Conservation (phyloP, 208 protist genomes). For the Trypanosoma brucei region DNA sequence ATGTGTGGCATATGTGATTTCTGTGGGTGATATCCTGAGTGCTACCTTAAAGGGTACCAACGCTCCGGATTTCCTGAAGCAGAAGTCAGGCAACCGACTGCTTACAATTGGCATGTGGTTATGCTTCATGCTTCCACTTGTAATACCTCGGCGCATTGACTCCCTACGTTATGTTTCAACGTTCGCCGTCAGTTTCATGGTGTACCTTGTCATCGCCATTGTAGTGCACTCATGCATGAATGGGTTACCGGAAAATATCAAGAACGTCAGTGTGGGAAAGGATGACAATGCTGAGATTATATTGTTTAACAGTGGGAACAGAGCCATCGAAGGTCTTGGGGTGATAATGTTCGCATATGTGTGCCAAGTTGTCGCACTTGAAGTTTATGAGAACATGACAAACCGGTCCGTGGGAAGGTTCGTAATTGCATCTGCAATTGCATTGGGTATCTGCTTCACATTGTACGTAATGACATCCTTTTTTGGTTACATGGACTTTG, state of each 20-base stretch:
- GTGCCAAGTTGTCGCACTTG: slow-evolving; percentile 48
- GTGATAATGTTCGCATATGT: slow-evolving; percentile 38
- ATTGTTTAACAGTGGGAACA: slow-evolving; percentile 11
- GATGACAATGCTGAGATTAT: slow-evolving; percentile 7
- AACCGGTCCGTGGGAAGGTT: slow-evolving; percentile 31
- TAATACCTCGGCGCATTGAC: slow-evolving; percentile 53
- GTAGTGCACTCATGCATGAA: slow-evolving; percentile 42
- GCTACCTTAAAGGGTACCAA: slow-evolving; percentile 26
- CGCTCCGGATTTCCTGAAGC: slow-evolving; percentile 18
- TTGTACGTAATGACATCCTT: slow-evolving; percentile 49
- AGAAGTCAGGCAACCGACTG: slow-evolving; percentile 31
- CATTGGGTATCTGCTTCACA: slow-evolving; percentile 38
- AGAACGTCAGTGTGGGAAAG: background rate
- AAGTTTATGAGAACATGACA: slow-evolving; percentile 39
- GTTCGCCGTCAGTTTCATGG: slow-evolving; percentile 44
- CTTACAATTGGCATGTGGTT: slow-evolving; percentile 46
- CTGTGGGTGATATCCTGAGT: slow-evolving; percentile 36
- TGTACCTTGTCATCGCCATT: slow-evolving; percentile 53
- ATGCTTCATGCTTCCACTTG: slow-evolving; percentile 59
- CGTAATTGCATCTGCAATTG: slow-evolving; percentile 30
- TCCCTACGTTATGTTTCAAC: slow-evolving; percentile 54
- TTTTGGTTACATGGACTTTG: slow-evolving; percentile 71
- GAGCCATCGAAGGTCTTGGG: slow-evolving; percentile 22
- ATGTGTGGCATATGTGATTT: slow-evolving; percentile 54
- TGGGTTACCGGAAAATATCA: slow-evolving; percentile 20